Evolutionary conservation across 2,329 filamentous ascomycete species (phyloP).

Genomic region (Claviceps pazoutovae): DNA sequence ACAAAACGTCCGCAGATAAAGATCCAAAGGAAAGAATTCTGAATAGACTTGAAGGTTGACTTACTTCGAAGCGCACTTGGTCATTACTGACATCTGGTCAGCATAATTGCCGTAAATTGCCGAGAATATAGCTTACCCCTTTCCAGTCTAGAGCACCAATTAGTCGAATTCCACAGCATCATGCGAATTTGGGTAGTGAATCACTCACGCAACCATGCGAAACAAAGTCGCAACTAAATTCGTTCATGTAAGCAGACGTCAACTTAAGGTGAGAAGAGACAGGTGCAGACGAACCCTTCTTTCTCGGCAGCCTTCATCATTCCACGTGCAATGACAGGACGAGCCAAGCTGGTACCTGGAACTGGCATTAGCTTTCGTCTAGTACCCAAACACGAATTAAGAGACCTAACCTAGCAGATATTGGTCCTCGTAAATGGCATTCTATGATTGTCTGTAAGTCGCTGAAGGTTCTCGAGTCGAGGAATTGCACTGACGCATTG

Average conservation of each 20-base stretch:
- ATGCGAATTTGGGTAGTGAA: not conserved
- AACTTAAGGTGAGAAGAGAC: not conserved
- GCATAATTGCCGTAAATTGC: not conserved
- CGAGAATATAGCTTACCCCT: not conserved
- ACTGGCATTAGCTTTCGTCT: not conserved
- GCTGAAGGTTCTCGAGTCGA: not conserved
- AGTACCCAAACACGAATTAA: not conserved
- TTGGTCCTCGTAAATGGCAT: conserved; percentile 47
- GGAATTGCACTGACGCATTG: conserved; percentile 22
- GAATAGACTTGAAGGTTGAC: not conserved
- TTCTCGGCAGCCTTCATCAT: conserved; percentile 20
- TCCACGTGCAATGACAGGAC: conserved; percentile 51
- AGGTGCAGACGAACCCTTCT: not conserved
- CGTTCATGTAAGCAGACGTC: not conserved
- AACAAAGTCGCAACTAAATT: not conserved
- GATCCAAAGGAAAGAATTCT: not conserved
- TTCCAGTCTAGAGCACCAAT: not conserved
- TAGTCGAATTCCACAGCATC: not conserved
- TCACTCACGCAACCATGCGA: conserved; percentile 2
- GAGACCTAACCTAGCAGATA: conserved; percentile 14
- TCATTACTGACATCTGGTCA: not conserved
- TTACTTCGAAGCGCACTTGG: conserved; percentile 2
- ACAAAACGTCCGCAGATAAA: not conserved
- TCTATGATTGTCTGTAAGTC: conserved; percentile 11
- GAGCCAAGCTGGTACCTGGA: conserved; percentile 43